Evolutionary conservation across 345 rosid genomes (phyloP).

Genomic region (Salix purpurea): DNA sequence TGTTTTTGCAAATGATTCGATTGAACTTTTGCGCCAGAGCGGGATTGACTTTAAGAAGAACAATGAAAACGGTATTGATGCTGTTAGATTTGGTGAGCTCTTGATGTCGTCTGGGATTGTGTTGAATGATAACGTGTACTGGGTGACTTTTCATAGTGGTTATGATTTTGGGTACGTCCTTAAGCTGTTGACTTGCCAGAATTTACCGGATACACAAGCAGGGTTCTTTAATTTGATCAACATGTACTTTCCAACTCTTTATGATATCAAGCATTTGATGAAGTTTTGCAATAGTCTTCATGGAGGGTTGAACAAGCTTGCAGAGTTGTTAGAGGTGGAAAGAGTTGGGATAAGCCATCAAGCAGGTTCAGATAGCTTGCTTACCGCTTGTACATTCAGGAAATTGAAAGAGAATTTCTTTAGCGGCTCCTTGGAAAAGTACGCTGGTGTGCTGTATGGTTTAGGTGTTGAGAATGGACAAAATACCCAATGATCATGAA

Average conservation of each 20-base stretch:
- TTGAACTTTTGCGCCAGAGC: conserved; percentile 53
- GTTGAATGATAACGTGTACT: conserved; percentile 56
- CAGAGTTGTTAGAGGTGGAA: conserved; percentile 61
- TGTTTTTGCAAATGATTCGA: conserved; percentile 52
- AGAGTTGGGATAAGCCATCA: conserved; percentile 70
- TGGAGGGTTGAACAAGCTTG: conserved; percentile 76
- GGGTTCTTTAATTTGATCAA: conserved; percentile 51
- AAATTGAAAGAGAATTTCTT: conserved; percentile 65
- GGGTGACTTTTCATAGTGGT: conserved; percentile 79
- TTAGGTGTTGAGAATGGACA: conserved; percentile 67
- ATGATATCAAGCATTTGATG: conserved; percentile 69
- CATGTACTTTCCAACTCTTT: conserved; percentile 54
- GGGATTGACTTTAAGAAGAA: conserved; percentile 68
- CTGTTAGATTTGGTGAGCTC: conserved; percentile 47
- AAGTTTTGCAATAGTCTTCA: conserved; percentile 67
- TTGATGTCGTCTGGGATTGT: conserved; percentile 77
- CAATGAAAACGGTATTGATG: conserved; percentile 49
- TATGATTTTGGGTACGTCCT: conserved; percentile 79
- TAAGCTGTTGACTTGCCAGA: conserved; percentile 59
- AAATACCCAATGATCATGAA: conserved; percentile 32
- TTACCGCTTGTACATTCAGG: conserved; percentile 69
- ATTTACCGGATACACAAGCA: conserved; percentile 46
- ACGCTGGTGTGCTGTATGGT: conserved; percentile 73
- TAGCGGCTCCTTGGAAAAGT: conserved; percentile 51
- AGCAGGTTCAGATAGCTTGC: conserved; percentile 82